Evolutionary conservation across 139 green algal species (phyloP), one percentile per base, ranked within the genome.

Genomic region (Micractinium conductrix): DNA sequence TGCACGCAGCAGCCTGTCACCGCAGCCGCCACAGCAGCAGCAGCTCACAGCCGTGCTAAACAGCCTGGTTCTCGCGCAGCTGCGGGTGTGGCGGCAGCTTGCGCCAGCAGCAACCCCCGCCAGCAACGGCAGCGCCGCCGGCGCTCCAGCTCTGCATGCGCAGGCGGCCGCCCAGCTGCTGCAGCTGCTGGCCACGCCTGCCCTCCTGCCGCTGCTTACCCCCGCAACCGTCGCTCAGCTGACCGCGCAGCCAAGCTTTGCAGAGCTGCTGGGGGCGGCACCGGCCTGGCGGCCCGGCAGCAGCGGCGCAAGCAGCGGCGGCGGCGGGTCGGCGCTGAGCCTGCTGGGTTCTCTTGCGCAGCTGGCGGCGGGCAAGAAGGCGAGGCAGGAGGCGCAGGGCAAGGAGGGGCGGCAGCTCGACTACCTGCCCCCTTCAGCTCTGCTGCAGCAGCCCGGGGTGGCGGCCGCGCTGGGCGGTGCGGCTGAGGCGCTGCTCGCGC

Each of bases 301-400:
- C 40, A 76, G 70, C 40, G 38, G 67, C 48, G 48, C 12, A 24
- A 21, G 53, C 37, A 48, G 68, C 68, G 33, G 19, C 1, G 58
- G 74, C n/a, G 30, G 53, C 22, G 30, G n/a, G n/a, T n/a, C n/a
- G n/a, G n/a, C n/a, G 53, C 76, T 80, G 45, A 48, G 50, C 42
- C 65, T 76, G 40, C 50, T 84, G 33, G 76, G 45, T 9, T 26
- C 42, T 58, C 70, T 92, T 45, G 58, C 69, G 0, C 86, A 89
- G 79, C 75, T 93, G 70, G 62, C 88, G 24, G 74, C 84, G n/a
- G 58, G 79, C 53, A 42, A 73, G 65, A 67, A 63, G 50, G 85
- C 44, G 2, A 42, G 40, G 74, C 63, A n/a, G 40, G 37, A 69
- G 38, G 17, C 4, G 33, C 62, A n/a, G 48, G 33, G 65, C 33